A percentile compares a stretch with the other conserved stretches of the same genome.
phyloP scores from a whole-genome alignment of 768 basidiomycete species.

The Macrolepiota dolichaula region DNA sequence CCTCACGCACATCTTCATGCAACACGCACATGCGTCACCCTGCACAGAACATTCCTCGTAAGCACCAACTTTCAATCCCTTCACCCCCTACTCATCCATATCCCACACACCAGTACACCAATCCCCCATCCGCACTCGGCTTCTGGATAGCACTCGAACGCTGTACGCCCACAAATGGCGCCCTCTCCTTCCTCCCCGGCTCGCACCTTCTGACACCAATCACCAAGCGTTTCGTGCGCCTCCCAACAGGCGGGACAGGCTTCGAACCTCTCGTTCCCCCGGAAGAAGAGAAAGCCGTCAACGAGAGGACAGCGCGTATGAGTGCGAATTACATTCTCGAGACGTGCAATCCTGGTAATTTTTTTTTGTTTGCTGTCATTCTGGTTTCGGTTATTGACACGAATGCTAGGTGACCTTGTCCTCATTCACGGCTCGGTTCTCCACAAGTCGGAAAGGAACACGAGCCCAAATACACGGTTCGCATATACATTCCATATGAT shows the following conservation, averaged over 20 bases:
- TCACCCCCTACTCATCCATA: not conserved
- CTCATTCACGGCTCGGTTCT: slow-evolving; percentile 91
- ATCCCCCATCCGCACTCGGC: slow-evolving; percentile 88
- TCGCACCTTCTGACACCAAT: slow-evolving; percentile 78
- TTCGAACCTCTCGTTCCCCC: slow-evolving; percentile 62
- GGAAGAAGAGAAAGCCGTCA: slow-evolving; percentile 28
- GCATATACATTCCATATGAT: slow-evolving; percentile 98
- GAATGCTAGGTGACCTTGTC: slow-evolving; percentile 72
- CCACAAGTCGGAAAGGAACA: slow-evolving; percentile 90
- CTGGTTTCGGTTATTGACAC: not conserved
- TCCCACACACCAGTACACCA: slow-evolving; percentile 63
- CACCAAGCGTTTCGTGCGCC: slow-evolving; percentile 82
- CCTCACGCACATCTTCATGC: slow-evolving; percentile 3
- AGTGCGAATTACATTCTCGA: slow-evolving; percentile 61
- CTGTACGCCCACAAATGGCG: slow-evolving; percentile 81
- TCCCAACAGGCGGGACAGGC: slow-evolving; percentile 71
- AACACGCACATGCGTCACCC: not conserved
- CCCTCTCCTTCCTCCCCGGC: slow-evolving; percentile 86
- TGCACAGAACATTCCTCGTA: slow-evolving; percentile 73
- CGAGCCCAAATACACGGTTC: slow-evolving; percentile 73
- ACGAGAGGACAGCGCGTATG: slow-evolving; percentile 16
- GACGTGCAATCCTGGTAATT: slow-evolving; percentile 68
- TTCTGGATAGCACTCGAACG: slow-evolving; percentile 96
- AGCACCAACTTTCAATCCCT: slow-evolving; percentile 16
- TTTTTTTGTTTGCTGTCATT: not conserved